These are phyloP conservation scores for Chloranthus sessilifolius DNA, from an alignment of 164 flowering plant genomes.

Conservation along the genomic window DNA sequence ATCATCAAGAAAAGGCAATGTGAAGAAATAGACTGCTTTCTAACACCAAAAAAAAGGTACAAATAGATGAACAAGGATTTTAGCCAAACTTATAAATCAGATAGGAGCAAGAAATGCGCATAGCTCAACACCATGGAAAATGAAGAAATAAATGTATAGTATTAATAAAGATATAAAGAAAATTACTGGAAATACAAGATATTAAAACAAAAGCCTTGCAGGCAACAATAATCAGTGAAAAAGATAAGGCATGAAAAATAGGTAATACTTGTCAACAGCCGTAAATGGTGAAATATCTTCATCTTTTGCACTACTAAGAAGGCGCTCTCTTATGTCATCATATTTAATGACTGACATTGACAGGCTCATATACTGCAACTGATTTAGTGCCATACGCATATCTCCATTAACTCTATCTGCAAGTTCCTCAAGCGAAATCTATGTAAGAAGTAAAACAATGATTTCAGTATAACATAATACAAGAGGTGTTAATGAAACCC, in stretches of 20 bases:
- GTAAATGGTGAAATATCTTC: conserved; percentile 98
- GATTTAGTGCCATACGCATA: conserved; percentile 95
- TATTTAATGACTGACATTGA: conserved; percentile 77
- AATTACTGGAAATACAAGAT: not conserved
- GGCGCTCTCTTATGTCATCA: conserved; percentile 85
- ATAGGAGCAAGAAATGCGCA: too few relatives aligned
- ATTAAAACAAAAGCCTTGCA: not conserved
- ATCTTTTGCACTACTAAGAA: conserved; percentile 84
- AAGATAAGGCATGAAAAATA: not conserved
- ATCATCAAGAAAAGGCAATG: too few relatives aligned
- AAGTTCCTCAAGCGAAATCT: conserved; percentile 96
- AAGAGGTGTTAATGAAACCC: too few relatives aligned
- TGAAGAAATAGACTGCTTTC: too few relatives aligned
- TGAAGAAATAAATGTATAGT: too few relatives aligned
- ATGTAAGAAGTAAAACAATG: not conserved
- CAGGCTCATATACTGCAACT: conserved; percentile 91
- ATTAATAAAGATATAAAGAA: too few relatives aligned
- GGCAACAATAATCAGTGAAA: conserved; percentile 2
- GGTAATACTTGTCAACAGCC: conserved; percentile 90
- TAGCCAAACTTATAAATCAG: too few relatives aligned
- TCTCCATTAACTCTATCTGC: conserved; percentile 95
- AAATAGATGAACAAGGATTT: too few relatives aligned
- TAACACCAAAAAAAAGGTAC: too few relatives aligned
- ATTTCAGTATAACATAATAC: conserved; percentile 1
- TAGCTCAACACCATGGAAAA: too few relatives aligned